Conservation (phyloP, 352 stramenopile genomes). For the Globisporangium orthogonon region DNA sequence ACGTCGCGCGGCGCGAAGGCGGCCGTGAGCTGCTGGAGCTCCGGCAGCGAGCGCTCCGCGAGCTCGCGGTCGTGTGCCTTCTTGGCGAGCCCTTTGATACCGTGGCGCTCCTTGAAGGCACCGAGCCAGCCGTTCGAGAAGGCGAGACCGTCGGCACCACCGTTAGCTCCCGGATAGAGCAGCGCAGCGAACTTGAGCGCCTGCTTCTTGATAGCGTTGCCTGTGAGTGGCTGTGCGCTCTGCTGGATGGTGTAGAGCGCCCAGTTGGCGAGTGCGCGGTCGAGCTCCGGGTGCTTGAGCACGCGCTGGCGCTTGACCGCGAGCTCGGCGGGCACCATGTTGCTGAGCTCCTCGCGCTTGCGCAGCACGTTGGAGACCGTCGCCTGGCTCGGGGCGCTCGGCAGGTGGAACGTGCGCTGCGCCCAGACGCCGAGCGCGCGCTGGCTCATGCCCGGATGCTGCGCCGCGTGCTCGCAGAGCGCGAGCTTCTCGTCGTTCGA, state of each 20-base stretch:
- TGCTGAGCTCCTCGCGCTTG: constrained; percentile 31
- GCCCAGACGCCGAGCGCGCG: constrained; percentile 23
- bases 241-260: constrained; percentile 26
- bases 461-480: constrained; percentile 6
- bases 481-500: constrained; percentile 12
- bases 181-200: constrained; percentile 31
- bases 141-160: constrained; percentile 5
- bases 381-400: constrained; percentile 36
- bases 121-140: constrained; percentile 60
- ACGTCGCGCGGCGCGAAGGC: constrained; percentile 13
- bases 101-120: constrained; percentile 44
- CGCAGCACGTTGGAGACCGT: constrained; percentile 60
- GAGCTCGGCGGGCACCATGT: constrained; percentile 22
- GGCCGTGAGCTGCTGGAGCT: constrained; percentile 6
- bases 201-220: constrained; percentile 27
- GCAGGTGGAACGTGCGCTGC: constrained; percentile 39
- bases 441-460: constrained; percentile 8
- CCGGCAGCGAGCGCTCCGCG: constrained; percentile 4
- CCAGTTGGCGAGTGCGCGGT: constrained; percentile 38
- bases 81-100: constrained; percentile 2
- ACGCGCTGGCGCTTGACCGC: constrained; percentile 29
- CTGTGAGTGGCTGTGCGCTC: constrained; percentile 15
- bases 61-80: neutral
- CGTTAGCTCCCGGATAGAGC: constrained; percentile 5
- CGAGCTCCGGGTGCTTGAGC: constrained; percentile 46